Base-by-base conservation (phyloP, 2,329 filamentous ascomycete genomes). In the Bipolaris victoriae region DNA sequence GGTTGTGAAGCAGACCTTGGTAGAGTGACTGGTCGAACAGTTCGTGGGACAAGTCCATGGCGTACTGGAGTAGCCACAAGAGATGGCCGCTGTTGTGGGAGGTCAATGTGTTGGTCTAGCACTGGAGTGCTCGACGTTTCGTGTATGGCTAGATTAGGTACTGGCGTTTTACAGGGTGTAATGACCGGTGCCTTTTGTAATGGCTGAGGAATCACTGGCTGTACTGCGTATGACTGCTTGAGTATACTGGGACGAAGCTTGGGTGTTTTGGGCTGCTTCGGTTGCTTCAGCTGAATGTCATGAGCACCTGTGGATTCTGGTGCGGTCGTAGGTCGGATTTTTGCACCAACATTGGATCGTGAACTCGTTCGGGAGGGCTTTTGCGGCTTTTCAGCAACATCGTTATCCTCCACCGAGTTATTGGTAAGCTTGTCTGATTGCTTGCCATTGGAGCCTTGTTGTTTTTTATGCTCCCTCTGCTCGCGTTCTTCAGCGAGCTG, bases 281-380 rank as follows among this genome's bases (percentile, higher is more conserved):
- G 60, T n/a, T 37, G 52, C 37, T 62, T 58, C 36, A 57, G 64
- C 20, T 60, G 51, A 15, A 50, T 45, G 16, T 26, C 44, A 15
- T 44, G 18, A 36, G 44, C 41, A 15, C 43, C 52, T n/a, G 49
- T 20, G 5, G 40, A 18, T 16, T 55, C 49, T 26, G 15, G 11
- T 20, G 24, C 40, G 26, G 11, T 69, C 22, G 61, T 39, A 31
- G 70, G 64, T 22, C 63, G 64, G 36, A 72, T 64, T 46, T 72
- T 72, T 7, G 68, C 66, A 33, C 69, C 63, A 16, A 72, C 71
- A 37, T 73, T 72, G 16, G 70, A 73, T 49, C 59, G 58, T 45
- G 66, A 62, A 24, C 60, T 65, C 18, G 53, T 37, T 26, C 58
- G 58, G 10, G 45, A 37, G 11, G 52, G 41, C 45, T 52, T 62